Conservation (phyloP, 139 green algal genomes). For the Klebsormidium nitens region DNA sequence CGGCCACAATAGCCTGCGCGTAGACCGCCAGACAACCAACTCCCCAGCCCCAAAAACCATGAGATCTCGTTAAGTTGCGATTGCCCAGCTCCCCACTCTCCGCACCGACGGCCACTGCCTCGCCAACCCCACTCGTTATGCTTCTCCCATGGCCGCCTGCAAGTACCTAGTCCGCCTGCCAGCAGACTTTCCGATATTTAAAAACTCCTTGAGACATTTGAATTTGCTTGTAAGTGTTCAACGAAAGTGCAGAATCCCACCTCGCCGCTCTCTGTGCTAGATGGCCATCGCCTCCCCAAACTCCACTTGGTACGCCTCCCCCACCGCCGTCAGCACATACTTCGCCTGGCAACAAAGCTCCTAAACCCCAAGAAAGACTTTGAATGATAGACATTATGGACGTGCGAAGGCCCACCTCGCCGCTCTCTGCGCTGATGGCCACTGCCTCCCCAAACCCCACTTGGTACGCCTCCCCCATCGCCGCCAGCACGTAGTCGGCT, state of each 20-base stretch:
- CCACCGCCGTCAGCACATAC: slow-evolving; percentile 8
- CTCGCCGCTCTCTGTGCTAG: slow-evolving; percentile 78
- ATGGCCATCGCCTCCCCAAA: slow-evolving; percentile 75
- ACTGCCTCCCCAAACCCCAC: slow-evolving; percentile 78
- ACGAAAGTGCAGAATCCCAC: slow-evolving; percentile 19
- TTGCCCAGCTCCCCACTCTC: too few species aligned
- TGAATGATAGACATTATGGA: background rate
- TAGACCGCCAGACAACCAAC: too few species aligned
- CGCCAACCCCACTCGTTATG: too few species aligned
- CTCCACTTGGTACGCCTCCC: too few species aligned
- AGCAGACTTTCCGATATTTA: too few species aligned
- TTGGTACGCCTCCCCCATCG: slow-evolving; percentile 30
- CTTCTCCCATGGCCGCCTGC: too few species aligned
- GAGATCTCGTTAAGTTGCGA: too few species aligned
- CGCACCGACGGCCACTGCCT: too few species aligned
- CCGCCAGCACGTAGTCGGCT: slow-evolving; percentile 10
- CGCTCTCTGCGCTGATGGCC: slow-evolving; percentile 73
- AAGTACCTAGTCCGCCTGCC: too few species aligned
- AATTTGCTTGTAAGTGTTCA: too few species aligned
- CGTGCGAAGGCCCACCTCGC: slow-evolving; percentile 53
- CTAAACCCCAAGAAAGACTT: background rate
- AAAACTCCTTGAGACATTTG: background rate
- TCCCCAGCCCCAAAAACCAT: too few species aligned
- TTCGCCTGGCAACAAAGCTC: background rate
- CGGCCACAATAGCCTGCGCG: too few species aligned